Conservation (phyloP, 1,284 basidiomycete species). For the Boletus hoseneyae region DNA sequence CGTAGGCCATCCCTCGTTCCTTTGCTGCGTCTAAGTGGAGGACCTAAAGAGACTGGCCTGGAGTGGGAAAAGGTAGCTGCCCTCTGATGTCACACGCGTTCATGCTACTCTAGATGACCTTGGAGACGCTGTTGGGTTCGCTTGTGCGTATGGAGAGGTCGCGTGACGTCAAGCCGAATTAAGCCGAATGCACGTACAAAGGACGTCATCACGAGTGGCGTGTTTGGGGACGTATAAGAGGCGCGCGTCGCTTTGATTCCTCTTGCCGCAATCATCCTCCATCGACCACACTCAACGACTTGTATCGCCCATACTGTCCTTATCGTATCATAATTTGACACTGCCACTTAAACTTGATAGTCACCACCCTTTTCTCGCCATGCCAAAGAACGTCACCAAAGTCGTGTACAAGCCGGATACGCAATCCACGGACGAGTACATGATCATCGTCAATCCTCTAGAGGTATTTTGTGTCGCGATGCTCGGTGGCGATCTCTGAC, state of each 20-base stretch:
- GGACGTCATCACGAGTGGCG: slow-evolving; percentile 36
- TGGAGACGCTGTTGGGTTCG: not conserved
- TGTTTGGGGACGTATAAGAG: slow-evolving; percentile 30
- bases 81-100: slow-evolving; percentile 14
- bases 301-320: slow-evolving; percentile 4
- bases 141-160: slow-evolving; percentile 17
- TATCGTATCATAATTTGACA: slow-evolving; percentile 10
- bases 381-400: slow-evolving; percentile 57
- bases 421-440: slow-evolving; percentile 68
- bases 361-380: slow-evolving; percentile 26
- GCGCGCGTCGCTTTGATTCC: slow-evolving; percentile 4
- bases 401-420: slow-evolving; percentile 75
- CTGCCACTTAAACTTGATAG: slow-evolving; percentile 6
- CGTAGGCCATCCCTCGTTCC: slow-evolving; percentile 48
- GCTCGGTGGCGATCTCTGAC: slow-evolving; percentile 16
- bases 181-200: slow-evolving; percentile 5
- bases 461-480: slow-evolving; percentile 46
- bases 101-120: not conserved
- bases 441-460: slow-evolving; percentile 60
- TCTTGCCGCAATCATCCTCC: slow-evolving; percentile 13
- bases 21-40: slow-evolving; percentile 32
- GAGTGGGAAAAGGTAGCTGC: slow-evolving; percentile 27
- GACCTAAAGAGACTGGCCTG: slow-evolving; percentile 11
- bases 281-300: slow-evolving; percentile 5
- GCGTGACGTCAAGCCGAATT: slow-evolving; percentile 33